Base-by-base conservation (phyloP, 2,329 filamentous ascomycete species). In the Alternaria sp. region DNA sequence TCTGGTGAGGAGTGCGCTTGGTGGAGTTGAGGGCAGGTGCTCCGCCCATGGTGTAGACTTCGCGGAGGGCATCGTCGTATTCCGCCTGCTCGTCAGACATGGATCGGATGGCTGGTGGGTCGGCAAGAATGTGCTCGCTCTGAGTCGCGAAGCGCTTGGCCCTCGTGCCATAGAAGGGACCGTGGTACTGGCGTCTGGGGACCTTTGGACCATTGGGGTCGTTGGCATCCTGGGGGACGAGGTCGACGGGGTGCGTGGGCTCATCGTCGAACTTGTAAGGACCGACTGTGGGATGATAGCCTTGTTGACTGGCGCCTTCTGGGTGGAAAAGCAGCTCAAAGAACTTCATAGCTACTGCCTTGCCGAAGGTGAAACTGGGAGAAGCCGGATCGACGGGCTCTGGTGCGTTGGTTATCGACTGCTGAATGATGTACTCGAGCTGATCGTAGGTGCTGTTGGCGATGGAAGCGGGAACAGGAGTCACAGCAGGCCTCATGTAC, bases 181-280 rank as follows among this genome's bases (percentile, higher is more conserved):
- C 70, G 19, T 66, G 60, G 32, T 72, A 72, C 13, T 69, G 44
- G 6, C 67, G 64, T 36, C 68, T 63, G 2, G 68, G 61, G 40
- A 50, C 56, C 59, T 60, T 66, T 6, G 69, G 69, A 10, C 70
- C 70, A 43, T 64, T 62, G 12, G 71, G 71, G 40, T 74, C 58
- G 54, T 74, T 74, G 19, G 65, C 56, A 21, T 74, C 68, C 2
- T 67, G 62, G 4, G 71, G 71, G n/a, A 71, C 57, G 8, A 74
- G 54, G 2, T 55, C 52, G 15, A 74, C 66, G 2, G 72, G 71
- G 52, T 74, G 68, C 3, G 72, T 74, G 17, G 72, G 72, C 43
- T 74, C 72, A 44, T 72, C 72, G 43, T 69, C 57, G 50, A 74
- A 74, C 25, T 59, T 70, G 59, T 69, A 74, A 9, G 56, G 57